phyloP scores from a whole-genome alignment of 2,329 filamentous ascomycete species.

The Herpotrichia juniperi region DNA sequence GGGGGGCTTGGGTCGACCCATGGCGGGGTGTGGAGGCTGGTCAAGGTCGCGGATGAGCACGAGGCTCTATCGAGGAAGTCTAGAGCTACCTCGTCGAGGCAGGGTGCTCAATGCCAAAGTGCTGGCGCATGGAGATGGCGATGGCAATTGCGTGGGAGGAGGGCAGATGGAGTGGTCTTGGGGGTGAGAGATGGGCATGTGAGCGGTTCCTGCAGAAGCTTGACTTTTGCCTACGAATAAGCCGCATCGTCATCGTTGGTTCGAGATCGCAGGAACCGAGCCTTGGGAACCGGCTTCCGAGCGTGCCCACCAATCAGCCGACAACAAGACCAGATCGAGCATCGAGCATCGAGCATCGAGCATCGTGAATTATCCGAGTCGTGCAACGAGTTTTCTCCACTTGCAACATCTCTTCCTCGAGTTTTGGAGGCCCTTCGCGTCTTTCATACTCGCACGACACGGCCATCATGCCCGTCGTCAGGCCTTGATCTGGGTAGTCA shows the following conservation, averaged over 20 bases:
- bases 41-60: neutral
- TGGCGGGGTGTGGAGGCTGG: constrained; percentile 20
- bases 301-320: neutral
- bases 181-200: neutral
- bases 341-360: neutral
- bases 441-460: neutral
- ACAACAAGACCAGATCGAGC: neutral
- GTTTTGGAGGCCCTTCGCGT: neutral
- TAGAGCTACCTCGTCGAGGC: constrained; percentile 28
- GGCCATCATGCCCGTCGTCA: neutral
- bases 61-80: constrained; percentile 11
- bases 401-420: neutral
- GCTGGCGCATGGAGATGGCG: constrained; percentile 5
- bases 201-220: neutral
- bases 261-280: neutral
- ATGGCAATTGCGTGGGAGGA: neutral
- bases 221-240: neutral
- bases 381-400: too few relatives aligned
- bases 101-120: neutral
- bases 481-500: too few relatives aligned
- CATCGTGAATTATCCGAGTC: too few relatives aligned
- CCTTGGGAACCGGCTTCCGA: too few relatives aligned
- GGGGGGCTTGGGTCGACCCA: constrained; percentile 41
- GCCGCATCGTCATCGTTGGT: neutral
- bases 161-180: neutral